Conservation (phyloP, 2,329 filamentous ascomycete species). For the Apiospora saccharicola region DNA sequence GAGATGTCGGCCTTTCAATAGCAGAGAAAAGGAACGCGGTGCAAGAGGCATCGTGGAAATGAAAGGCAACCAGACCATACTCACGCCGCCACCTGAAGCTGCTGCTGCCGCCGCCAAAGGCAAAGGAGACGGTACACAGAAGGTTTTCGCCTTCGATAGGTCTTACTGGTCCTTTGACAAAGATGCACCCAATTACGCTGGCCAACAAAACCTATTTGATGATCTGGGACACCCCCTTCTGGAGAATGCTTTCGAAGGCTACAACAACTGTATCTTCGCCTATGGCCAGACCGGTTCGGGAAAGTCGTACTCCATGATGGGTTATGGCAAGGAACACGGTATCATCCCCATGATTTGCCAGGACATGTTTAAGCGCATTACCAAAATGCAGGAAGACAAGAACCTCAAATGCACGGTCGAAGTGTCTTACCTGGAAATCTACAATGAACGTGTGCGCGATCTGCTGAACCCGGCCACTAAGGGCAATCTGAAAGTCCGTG, state of each 20-base stretch:
- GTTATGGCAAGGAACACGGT: slow-evolving; percentile 93
- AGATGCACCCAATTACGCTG: slow-evolving; percentile 81
- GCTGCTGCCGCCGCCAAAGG: slow-evolving; percentile 66
- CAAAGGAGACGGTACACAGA: slow-evolving; percentile 74
- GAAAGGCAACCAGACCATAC: slow-evolving; percentile 89
- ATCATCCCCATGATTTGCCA: slow-evolving; percentile 97
- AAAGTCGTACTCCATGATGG: slow-evolving; percentile 99
- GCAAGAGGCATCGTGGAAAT: slow-evolving; percentile 98
- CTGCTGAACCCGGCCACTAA: slow-evolving; percentile 94
- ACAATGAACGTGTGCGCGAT: slow-evolving; percentile 97
- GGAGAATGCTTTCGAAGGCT: slow-evolving; percentile 97
- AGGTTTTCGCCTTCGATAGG: slow-evolving; percentile 93
- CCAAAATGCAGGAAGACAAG: slow-evolving; percentile 72
- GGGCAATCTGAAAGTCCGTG: slow-evolving; percentile 94
- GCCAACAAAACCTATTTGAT: slow-evolving; percentile 86
- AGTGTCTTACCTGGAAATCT: slow-evolving; percentile 98
- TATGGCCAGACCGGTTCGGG: slow-evolving; percentile 98
- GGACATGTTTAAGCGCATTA: slow-evolving; percentile 94
- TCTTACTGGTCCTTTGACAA: slow-evolving; percentile 99
- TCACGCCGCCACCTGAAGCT: slow-evolving; percentile 74
- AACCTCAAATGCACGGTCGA: slow-evolving; percentile 90
- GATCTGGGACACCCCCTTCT: slow-evolving; percentile 90
- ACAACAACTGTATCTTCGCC: slow-evolving; percentile 99
- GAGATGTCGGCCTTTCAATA: slow-evolving; percentile 93
- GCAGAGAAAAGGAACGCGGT: slow-evolving; percentile 88